Base-by-base conservation (phyloP, 768 basidiomycete species). In the Mycena floridula region DNA sequence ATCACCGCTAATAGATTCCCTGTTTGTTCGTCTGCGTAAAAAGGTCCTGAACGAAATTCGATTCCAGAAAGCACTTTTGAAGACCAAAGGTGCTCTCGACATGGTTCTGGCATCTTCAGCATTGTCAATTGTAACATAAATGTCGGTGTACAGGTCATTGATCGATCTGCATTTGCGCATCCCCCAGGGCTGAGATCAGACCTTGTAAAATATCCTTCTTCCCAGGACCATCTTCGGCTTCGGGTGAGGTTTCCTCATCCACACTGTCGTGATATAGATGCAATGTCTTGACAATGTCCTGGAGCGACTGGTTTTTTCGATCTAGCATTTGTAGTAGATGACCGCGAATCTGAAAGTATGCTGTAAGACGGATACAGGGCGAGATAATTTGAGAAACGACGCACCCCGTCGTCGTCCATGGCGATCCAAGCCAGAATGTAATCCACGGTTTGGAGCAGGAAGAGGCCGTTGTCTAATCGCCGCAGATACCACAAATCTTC, bases 401-500 rank as follows among this genome's bases (percentile, higher is more conserved):
- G 45, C 67, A 96, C 96, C 27, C 95, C 96, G 54, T 98, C 95
- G 54, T 98, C 95, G 65, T 99, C 96, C 93, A 97, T 94, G 44
- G 81, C 76, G 22, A 97, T 64, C 96, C 96, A 99, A 5, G 88
- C 92, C 28, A 97, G 64, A 48, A 97, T 87, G 54, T 94, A 97
- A 61, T 98, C 95, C 30, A 91, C 77, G 15, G 84, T 91, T 56
- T 98, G 95, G 7, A 98, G 63, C 2, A 85, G 86, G 58, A 88
- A 92, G 36, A 96, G 64, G 0, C 96, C 96, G 2, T 82, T 81
- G 46, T 96, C 92, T 26, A 98, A 65, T 44, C 86, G 77, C 25
- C 83, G 80, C n/a, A 96, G 67, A 67, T 98, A 97, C 72, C 82
- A 87, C 15, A 74, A 51, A 24, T 89, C 84, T 53, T 87, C 82